A percentile compares a stretch with the other conserved stretches of the same genome.
phyloP scores from a whole-genome alignment of 345 rosid genomes.

The Syzygium aromaticum region DNA sequence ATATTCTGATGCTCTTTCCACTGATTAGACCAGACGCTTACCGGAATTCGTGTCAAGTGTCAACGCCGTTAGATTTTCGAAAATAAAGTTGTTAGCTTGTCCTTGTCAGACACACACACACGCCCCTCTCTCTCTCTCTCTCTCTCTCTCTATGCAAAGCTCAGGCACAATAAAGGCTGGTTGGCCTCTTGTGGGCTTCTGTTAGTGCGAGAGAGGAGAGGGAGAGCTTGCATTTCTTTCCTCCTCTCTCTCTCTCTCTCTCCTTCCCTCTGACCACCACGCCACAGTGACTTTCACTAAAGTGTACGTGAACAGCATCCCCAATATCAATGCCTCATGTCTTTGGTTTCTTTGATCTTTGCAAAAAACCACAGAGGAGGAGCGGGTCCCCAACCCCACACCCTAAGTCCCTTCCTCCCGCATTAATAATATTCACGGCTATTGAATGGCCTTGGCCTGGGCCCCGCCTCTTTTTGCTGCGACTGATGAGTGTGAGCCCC shows the following conservation, averaged over 20 bases:
- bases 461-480: background rate
- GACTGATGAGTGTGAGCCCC: background rate
- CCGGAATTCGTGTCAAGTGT: slow-evolving; percentile 27
- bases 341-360: background rate
- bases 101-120: slow-evolving; percentile 9
- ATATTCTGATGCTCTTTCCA: slow-evolving; percentile 13
- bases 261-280: background rate
- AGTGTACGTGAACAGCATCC: background rate
- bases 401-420: background rate
- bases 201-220: background rate
- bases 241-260: background rate
- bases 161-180: background rate
- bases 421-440: background rate
- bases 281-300: background rate
- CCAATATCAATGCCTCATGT: slow-evolving; percentile 1
- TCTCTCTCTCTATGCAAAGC: background rate
- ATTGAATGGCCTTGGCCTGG: background rate
- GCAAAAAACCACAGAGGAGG: background rate
- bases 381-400: background rate
- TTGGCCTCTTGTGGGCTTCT: background rate
- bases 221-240: background rate
- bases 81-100: slow-evolving; percentile 20
- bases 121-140: background rate
- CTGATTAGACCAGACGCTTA: slow-evolving; percentile 21
- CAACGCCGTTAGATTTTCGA: slow-evolving; percentile 35